A percentile compares a stretch with the other conserved stretches of the same genome.
Conservation (phyloP, 257 asterid species). For the Eucommia ulmoides region DNA sequence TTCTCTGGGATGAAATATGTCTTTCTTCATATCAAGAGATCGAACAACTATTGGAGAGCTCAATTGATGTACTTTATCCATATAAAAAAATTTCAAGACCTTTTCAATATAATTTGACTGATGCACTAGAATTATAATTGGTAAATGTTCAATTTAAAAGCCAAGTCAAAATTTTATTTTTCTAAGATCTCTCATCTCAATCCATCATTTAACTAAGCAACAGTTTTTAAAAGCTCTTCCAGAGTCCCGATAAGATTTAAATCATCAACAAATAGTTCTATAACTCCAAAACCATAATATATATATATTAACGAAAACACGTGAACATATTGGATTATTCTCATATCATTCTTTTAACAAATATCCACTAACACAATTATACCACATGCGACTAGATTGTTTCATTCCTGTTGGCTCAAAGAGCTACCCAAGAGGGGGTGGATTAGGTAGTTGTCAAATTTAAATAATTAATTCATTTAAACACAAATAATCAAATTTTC, state of each 20-base stretch:
- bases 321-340: not conserved
- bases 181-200: not conserved
- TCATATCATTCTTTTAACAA: not conserved
- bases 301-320: not conserved
- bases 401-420: too few species aligned
- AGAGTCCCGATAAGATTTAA: too few species aligned
- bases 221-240: too few species aligned
- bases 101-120: too few species aligned
- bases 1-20: not conserved
- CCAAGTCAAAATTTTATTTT: not conserved
- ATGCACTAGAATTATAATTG: not conserved
- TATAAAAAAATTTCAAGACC: not conserved
- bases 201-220: too few species aligned
- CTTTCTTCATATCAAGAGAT: too few species aligned
- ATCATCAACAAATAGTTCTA: too few species aligned
- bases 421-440: too few species aligned
- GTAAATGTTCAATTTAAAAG: not conserved
- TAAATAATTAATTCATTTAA: too few species aligned
- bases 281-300: not conserved
- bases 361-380: not conserved
- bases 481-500: too few species aligned
- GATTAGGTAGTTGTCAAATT: too few species aligned
- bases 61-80: not conserved
- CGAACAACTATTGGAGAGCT: not conserved
- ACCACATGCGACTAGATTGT: not conserved